Percentiles rank a stretch among this genome's conserved stretches.
Conservation (phyloP, 257 asterid species). For the Gynochthodes officinalis region DNA sequence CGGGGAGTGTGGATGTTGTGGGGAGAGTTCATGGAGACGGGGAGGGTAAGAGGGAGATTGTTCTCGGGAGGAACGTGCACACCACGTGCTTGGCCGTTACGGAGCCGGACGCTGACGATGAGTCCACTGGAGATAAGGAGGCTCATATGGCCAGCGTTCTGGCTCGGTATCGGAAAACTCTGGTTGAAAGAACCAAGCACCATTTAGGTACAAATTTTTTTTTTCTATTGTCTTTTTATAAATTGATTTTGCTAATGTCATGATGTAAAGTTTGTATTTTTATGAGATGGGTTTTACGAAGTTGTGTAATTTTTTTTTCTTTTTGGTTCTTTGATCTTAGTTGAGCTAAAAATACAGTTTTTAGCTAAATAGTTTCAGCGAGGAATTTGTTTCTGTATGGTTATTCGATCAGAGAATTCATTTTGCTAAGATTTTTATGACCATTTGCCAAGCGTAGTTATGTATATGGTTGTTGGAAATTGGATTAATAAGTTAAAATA, state of each 20-base stretch:
- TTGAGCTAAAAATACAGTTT: not conserved
- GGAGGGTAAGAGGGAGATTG: slow-evolving; percentile 52
- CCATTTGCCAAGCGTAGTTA: not conserved
- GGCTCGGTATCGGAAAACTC: slow-evolving; percentile 80
- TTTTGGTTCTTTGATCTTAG: not conserved
- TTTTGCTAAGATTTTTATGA: not conserved
- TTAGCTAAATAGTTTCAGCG: not conserved
- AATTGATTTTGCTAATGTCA: not conserved
- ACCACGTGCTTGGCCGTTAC: slow-evolving; percentile 78
- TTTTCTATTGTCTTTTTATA: not conserved
- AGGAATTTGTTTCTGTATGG: not conserved
- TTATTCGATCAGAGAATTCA: not conserved
- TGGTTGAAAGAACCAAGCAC: slow-evolving; percentile 76
- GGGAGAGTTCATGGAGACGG: slow-evolving; percentile 15
- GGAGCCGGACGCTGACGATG: slow-evolving; percentile 94
- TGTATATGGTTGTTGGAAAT: not conserved
- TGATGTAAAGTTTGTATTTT: not conserved
- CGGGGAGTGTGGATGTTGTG: not conserved
- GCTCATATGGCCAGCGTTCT: slow-evolving; percentile 90
- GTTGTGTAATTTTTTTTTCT: not conserved
- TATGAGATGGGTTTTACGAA: not conserved
- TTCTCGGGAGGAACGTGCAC: slow-evolving; percentile 80
- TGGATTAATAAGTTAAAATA: not conserved
- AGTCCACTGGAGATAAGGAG: slow-evolving; percentile 92
- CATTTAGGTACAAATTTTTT: slow-evolving; percentile 62